These are phyloP conservation scores for Chionographis japonica DNA, from an alignment of 106 monocot genomes.

Conservation along the genomic window DNA sequence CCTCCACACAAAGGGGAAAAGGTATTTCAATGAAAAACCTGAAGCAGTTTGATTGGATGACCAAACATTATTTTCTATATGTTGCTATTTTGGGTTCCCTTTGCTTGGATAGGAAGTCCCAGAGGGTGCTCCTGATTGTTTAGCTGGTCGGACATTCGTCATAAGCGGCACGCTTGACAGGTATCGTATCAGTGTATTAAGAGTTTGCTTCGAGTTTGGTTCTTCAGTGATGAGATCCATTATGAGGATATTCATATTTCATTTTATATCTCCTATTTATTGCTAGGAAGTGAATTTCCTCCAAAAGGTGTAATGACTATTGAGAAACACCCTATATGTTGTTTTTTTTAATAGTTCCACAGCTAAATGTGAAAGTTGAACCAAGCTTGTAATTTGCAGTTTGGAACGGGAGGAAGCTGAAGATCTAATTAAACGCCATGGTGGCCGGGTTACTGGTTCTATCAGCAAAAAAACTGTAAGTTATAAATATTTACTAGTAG, in stretches of 20 bases:
- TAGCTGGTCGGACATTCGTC: constrained; percentile 86
- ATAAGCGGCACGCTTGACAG: constrained; percentile 99
- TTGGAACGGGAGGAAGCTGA: constrained; percentile 98
- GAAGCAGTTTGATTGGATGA: neutral
- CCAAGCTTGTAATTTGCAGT: constrained; percentile 25
- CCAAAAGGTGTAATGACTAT: too few relatives aligned
- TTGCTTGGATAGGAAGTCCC: constrained; percentile 71
- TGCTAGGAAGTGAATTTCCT: neutral
- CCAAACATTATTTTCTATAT: neutral
- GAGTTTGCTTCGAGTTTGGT: neutral
- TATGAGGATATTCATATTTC: neutral
- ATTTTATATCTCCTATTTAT: neutral
- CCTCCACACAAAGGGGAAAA: constrained; percentile 99
- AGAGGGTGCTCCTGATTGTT: constrained; percentile 82
- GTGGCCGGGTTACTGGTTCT: constrained; percentile 90
- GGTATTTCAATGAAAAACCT: constrained; percentile 27
- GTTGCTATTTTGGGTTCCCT: neutral
- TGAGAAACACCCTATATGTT: too few relatives aligned
- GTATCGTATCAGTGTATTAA: constrained; percentile 26
- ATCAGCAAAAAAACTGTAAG: constrained; percentile 94
- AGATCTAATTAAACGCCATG: constrained; percentile 92
- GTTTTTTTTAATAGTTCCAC: too few relatives aligned
- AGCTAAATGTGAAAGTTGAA: too few relatives aligned
- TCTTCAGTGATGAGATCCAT: neutral
- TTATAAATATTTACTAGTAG: neutral